Evolutionary conservation across 768 basidiomycete species (phyloP), one percentile per base, ranked within the genome.

Genomic region (Astraeus odoratus): DNA sequence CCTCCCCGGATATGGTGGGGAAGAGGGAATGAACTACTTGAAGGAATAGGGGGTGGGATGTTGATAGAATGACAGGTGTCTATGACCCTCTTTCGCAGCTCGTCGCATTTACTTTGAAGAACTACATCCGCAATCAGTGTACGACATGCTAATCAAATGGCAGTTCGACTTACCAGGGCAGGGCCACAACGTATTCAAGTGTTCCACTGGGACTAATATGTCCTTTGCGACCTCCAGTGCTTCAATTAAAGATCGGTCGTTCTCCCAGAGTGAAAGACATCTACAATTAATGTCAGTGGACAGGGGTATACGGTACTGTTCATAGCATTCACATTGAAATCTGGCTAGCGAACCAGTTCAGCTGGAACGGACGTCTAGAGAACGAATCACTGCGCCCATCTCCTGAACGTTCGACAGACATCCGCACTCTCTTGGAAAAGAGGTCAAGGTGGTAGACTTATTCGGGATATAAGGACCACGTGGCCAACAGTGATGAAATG

Each of bases 141-240:
- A 41, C 27, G 27, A 29, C 26, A 41, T 15, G n/a, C 18, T 4
- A n/a, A 26, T 12, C 8, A 10, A 19, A 29, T 29, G 3, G 27
- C 16, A 19, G 16, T 12, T 15, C 23, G 25, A 57, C 72, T 57
- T 47, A 76, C 75, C 64, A 37, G 64, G 64, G 42, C 73, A 76
- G 3, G 82, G 83, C 86, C 86, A 89, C 24, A 87, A 67, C 19
- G 70, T 70, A 51, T 81, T 83, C 59, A 86, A 70, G 13, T 77
- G 74, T 44, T 88, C 85, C 27, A 86, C 67, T 2, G 80, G 74
- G 8, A 72, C 56, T 22, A 86, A 65, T 46, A 88, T 76, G 0
- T 72, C 68, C 57, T 84, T 84, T 5, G 76, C 87, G 9, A 87
- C 68, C 20, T 81, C 74, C 24, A 89, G 60, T 8, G 83, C 82